phyloP scores from a whole-genome alignment of 2,329 filamentous ascomycete species.

The Sclerotinia subarctica region DNA sequence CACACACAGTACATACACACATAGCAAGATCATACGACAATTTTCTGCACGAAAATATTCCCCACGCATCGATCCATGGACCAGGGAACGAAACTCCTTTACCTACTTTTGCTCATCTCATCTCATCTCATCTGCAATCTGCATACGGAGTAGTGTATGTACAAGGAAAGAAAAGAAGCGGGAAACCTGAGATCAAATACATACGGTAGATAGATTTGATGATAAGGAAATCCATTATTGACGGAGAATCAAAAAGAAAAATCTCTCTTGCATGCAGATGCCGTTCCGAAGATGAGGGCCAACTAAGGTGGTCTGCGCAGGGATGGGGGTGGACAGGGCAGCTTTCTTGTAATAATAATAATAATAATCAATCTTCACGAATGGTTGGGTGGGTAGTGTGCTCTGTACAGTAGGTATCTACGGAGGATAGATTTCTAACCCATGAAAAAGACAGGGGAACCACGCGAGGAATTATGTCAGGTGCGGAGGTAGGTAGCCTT shows the following conservation, averaged over 20 bases:
- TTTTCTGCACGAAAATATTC: background rate
- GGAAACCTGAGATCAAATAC: background rate
- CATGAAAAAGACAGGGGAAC: constrained; percentile 12
- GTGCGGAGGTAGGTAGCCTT: constrained; percentile 8
- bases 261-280: constrained; percentile 5
- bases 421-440: too few relatives aligned
- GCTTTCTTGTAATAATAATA: background rate
- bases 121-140: too few relatives aligned
- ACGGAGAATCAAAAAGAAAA: constrained; percentile 2
- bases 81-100: background rate
- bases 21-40: background rate
- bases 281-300: constrained; percentile 11
- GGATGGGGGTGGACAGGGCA: background rate
- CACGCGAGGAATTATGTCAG: constrained; percentile 10
- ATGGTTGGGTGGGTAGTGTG: too few relatives aligned
- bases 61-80: background rate
- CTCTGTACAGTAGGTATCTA: too few relatives aligned
- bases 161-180: background rate
- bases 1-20: too few relatives aligned
- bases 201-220: background rate
- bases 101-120: background rate
- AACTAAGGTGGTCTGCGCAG: background rate
- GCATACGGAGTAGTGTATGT: background rate
- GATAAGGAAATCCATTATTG: constrained; percentile 8
- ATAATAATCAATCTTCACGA: too few relatives aligned